Evolutionary conservation across 441 rosid genomes (phyloP).

Genomic region (Aleurites moluccanus): DNA sequence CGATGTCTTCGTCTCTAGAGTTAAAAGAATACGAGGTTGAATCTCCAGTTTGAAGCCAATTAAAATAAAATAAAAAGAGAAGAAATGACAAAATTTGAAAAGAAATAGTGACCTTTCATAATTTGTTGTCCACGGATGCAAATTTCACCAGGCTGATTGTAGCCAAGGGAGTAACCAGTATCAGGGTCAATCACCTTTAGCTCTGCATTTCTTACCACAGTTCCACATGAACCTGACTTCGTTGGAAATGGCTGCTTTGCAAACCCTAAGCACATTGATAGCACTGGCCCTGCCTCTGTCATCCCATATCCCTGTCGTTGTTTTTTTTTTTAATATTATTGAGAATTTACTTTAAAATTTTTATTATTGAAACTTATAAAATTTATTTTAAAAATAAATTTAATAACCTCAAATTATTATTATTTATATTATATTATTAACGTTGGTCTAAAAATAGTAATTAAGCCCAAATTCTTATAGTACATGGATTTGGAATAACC

Average conservation of each 20-base stretch:
- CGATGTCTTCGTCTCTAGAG: neutral
- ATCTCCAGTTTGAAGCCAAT: too few relatives aligned
- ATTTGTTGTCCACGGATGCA: conserved; percentile 89
- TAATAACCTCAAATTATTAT: too few relatives aligned
- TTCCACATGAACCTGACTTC: conserved; percentile 91
- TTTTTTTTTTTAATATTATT: too few relatives aligned
- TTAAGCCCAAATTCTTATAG: too few relatives aligned
- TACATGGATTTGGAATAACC: too few relatives aligned
- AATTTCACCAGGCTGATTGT: conserved; percentile 83
- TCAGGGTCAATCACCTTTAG: conserved; percentile 85
- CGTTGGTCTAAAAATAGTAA: too few relatives aligned
- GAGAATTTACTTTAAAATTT: too few relatives aligned
- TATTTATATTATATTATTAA: too few relatives aligned
- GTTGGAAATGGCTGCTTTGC: conserved; percentile 77
- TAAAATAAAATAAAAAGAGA: neutral
- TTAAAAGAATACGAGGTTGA: neutral
- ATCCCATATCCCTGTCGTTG: conserved; percentile 80
- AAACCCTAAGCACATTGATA: conserved; percentile 81
- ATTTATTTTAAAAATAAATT: too few relatives aligned
- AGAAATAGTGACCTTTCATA: conserved; percentile 61
- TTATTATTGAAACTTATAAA: too few relatives aligned
- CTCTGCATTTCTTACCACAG: conserved; percentile 91
- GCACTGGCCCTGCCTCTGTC: conserved; percentile 97
- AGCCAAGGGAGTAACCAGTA: conserved; percentile 56
- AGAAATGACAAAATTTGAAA: neutral